Conservation (phyloP, 352 stramenopile species). For the Phytophthora uliginosa region DNA sequence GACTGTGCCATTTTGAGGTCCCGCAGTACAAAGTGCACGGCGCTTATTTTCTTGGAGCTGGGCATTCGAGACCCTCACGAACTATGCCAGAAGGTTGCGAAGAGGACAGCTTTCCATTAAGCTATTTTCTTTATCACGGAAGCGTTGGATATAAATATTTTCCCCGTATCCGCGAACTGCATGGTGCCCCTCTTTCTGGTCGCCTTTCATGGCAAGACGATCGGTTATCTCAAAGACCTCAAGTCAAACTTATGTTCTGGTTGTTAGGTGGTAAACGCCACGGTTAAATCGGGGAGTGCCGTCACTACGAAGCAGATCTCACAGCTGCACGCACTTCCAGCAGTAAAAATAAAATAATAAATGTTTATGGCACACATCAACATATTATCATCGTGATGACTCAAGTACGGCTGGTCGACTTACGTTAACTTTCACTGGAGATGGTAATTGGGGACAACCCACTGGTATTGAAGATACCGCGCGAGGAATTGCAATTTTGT, state of each 20-base stretch:
- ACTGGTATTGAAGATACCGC: neutral
- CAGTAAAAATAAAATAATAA: too few species aligned
- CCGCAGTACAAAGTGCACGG: neutral
- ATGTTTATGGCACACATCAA: neutral
- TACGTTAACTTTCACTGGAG: neutral
- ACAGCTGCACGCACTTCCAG: too few species aligned
- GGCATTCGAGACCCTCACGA: neutral
- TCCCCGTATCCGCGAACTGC: neutral
- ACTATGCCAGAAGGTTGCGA: neutral
- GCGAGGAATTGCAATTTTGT: slow-evolving; percentile 15
- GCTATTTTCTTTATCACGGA: neutral
- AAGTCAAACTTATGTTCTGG: neutral
- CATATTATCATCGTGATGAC: slow-evolving; percentile 16
- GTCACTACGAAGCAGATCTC: too few species aligned
- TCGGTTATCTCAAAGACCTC: neutral
- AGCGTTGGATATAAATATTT: slow-evolving; percentile 1
- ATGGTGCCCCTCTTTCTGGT: neutral
- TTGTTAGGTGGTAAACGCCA: too few species aligned
- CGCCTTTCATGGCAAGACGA: slow-evolving; percentile 9
- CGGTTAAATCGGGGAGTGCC: too few species aligned
- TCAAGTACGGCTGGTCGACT: slow-evolving; percentile 8
- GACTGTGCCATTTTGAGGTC: neutral
- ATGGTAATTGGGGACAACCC: neutral
- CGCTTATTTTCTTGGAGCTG: neutral
- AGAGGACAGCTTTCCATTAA: neutral